Conservation (phyloP, 306 rosid genomes). For the Pueraria montana region DNA sequence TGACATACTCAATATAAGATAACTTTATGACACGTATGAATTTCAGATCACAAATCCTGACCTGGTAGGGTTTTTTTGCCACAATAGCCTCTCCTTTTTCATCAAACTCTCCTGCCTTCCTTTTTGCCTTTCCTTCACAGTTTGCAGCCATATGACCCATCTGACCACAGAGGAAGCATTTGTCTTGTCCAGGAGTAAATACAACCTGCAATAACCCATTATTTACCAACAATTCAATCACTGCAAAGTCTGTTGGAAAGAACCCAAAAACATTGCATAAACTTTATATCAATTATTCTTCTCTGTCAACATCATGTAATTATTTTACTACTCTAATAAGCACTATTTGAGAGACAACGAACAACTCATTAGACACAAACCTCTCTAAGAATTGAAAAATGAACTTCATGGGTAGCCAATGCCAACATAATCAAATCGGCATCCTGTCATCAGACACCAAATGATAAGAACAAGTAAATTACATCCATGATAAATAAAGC, state of each 20-base stretch:
- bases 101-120: conserved; percentile 89
- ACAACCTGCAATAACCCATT: conserved; percentile 72
- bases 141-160: conserved; percentile 92
- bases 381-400: conserved; percentile 98
- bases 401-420: conserved; percentile 96
- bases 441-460: conserved; percentile 70
- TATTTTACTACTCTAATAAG: not conserved
- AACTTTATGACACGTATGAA: conserved; percentile 4
- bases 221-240: conserved; percentile 39
- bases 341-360: conserved; percentile 36
- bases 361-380: conserved; percentile 57
- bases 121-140: conserved; percentile 90
- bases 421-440: conserved; percentile 99
- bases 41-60: conserved; percentile 42
- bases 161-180: conserved; percentile 95
- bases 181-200: conserved; percentile 94
- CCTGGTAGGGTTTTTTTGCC: conserved; percentile 93
- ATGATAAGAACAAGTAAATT: conserved; percentile 32
- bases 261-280: conserved; percentile 28
- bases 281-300: conserved; percentile 23
- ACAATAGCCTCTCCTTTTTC: conserved; percentile 78
- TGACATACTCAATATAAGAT: not conserved
- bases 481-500: conserved; percentile 17
- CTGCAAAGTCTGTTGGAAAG: conserved; percentile 20
- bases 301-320: not conserved